Percentiles rank a stretch among this genome's conserved stretches.
Conservation (phyloP, 345 rosid species). For the Noccaea caerulescens region DNA sequence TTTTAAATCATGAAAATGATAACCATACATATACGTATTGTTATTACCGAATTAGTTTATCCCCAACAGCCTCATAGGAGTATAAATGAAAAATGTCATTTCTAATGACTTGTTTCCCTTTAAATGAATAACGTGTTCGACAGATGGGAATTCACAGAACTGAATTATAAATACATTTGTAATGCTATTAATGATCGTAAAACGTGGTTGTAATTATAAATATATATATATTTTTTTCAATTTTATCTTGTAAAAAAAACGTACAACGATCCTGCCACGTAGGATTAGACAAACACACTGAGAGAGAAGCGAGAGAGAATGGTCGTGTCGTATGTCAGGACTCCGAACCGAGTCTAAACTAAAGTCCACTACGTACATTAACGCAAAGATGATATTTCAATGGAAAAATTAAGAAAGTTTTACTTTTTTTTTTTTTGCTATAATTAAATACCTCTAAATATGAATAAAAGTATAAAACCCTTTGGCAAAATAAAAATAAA, state of each 20-base stretch:
- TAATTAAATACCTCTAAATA: constrained; percentile 36
- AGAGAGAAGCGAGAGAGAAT: constrained; percentile 6
- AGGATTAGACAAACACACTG: constrained; percentile 11
- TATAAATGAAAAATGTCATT: background rate
- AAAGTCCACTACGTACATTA: constrained; percentile 24
- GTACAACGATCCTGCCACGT: constrained; percentile 16
- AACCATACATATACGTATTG: background rate
- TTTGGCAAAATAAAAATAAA: background rate
- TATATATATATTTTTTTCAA: no score
- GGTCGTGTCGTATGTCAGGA: constrained; percentile 29
- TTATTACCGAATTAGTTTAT: background rate
- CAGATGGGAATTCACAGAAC: constrained; percentile 1
- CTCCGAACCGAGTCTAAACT: constrained; percentile 33
- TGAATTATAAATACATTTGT: background rate
- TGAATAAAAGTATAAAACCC: constrained; percentile 23
- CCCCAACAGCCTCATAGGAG: no score
- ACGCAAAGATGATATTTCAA: background rate
- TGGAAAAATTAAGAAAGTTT: background rate
- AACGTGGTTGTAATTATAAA: constrained; percentile 26
- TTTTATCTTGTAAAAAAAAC: no score
- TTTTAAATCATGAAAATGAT: background rate
- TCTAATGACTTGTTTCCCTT: background rate
- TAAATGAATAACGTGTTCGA: constrained; percentile 14
- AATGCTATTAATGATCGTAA: background rate
- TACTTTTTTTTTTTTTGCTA: constrained; percentile 22